Base-by-base conservation (phyloP, 164 flowering plant genomes). In the Annona squamosa region DNA sequence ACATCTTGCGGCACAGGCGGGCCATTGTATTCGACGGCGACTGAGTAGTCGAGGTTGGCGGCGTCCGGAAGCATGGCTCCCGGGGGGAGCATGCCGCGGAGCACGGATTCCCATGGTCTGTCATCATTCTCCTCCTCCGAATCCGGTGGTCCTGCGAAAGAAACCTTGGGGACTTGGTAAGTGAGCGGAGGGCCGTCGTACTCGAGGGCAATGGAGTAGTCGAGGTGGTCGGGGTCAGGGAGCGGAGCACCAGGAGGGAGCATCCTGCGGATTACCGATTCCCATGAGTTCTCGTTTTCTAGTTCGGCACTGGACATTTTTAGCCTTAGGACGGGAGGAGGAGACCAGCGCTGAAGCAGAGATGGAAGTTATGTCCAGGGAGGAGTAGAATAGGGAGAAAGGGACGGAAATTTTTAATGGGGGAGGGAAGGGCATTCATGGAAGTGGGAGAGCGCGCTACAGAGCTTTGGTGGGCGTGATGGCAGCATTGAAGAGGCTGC, bases 191-290 rank as follows among this genome's bases (percentile, higher is more conserved):
- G 88, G 3, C 88, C 88, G 2, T 78, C 75, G 77, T 84, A 86
- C 67, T 87, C 87, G 45, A 86, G 69, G 45, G 87, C 85, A 52
- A 87, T 84, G 47, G 89, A 87, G 85, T 83, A 86, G 61, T 86
- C 90, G 71, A 86, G 85, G 4, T 83, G 82, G 5, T 84, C 87
- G 64, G 83, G 81, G 72, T 87, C 87, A 1, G 86, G 88, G 41
- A 86, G 46, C 9, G 88, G 87, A 63, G 87, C 90, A 3, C 90
- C 90, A 2, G 79, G 70, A 1, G 88, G 87, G 1, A 87, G 83
- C 90, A 86, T 84, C 68, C 61, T 77, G 13, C 84, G 47, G 43
- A 87, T 74, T 13, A 79, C 72, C 65, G 81, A 74, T 62, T 81
- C 81, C 87, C 87, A 85, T 4, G 71, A 26, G 48, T 59, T 75